Evolutionary conservation across 345 rosid genomes (phyloP), one percentile per base, ranked within the genome.

Genomic region (Eutrema japonicum): DNA sequence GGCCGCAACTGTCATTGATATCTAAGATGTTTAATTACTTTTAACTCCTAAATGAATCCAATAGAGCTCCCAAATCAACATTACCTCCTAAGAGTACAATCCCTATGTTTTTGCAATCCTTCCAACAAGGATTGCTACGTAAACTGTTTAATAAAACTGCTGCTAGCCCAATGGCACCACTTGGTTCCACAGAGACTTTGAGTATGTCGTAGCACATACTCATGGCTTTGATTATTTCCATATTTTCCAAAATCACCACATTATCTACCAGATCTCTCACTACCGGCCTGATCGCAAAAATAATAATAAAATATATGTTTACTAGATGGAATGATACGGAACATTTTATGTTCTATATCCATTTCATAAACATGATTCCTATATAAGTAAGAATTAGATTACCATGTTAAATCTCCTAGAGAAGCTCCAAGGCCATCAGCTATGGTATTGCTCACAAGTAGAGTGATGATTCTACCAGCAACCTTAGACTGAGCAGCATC

Each of bases 131-230:
- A 72, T 87, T 83, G 49, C 55, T 79, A 78, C 78, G 79, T 68
- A 89, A 93, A 70, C 79, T 72, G 45, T 82, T 77, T 1, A 93
- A 89, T 73, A 89, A 75, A 78, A 88, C 91, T 61, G 93, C 98
- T 0, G 98, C 98, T 41, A 93, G 90, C 56, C 98, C 96, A 68
- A 89, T 91, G 79, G 91, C 96, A 72, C 98, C 96, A 72, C 98
- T 93, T 33, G 97, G 98, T 80, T 93, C 98, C 9, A 89, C 85
- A 6, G 85, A 88, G 63, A 91, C 84, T 72, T 93, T 93, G 66
- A 93, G 82, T 74, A 91, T 85, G 82, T 91, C 96, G 18, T 83
- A 91, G 58, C 96, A 88, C 70, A 89, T 92, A 75, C 77, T 88
- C 97, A 85, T 94, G 33, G 96, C 98, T 64, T 88, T 85, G n/a